Evolutionary conservation across 164 flowering plant genomes (phyloP).

Genomic region (Magnolia kwangsiensis): DNA sequence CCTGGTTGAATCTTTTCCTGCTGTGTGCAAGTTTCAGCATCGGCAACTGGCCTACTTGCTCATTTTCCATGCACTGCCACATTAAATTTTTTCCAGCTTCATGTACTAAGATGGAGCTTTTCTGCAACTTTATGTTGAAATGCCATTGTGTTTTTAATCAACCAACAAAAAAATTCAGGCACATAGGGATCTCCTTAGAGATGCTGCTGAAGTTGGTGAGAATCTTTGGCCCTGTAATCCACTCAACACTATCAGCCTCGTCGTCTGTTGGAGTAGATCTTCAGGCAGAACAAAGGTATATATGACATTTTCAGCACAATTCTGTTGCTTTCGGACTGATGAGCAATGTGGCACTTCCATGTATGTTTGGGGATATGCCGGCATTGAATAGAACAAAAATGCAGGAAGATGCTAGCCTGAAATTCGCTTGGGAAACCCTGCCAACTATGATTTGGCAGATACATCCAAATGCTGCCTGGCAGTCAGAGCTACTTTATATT

Average conservation of each 20-base stretch:
- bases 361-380: neutral
- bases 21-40: no score
- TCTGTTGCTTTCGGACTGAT: neutral
- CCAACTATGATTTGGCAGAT: no score
- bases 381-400: no score
- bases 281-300: slow-evolving; percentile 92
- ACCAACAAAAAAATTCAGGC: slow-evolving; percentile 36
- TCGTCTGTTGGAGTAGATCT: slow-evolving; percentile 91
- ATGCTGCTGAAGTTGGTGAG: slow-evolving; percentile 83
- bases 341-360: neutral
- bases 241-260: slow-evolving; percentile 75
- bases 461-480: no score
- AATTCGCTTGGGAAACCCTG: no score
- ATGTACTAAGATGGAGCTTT: neutral
- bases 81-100: neutral
- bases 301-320: neutral
- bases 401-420: no score
- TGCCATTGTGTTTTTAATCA: neutral
- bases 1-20: no score
- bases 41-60: no score
- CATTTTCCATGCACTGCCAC: neutral
- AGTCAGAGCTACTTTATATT: no score
- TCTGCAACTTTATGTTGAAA: neutral
- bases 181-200: slow-evolving; percentile 64
- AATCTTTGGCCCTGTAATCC: slow-evolving; percentile 76